Conservation (phyloP, 2,329 filamentous ascomycete genomes). For the Purpureocillium lavendulum region DNA sequence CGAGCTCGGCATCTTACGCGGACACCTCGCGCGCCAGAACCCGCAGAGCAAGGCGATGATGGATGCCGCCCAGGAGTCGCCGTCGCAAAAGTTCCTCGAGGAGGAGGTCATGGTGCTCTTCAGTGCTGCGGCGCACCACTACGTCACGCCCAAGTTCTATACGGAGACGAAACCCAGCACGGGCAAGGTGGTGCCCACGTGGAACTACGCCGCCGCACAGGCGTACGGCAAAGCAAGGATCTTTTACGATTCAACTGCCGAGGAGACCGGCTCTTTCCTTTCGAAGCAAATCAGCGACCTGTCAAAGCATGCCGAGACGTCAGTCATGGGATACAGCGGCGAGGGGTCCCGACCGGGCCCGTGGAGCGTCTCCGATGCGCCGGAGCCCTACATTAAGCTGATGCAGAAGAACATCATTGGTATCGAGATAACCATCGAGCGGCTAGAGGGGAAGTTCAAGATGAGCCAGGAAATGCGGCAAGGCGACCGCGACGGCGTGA, state of each 20-base stretch:
- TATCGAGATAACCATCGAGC: slow-evolving; percentile 46
- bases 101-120: slow-evolving; percentile 57
- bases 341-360: slow-evolving; percentile 15
- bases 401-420: slow-evolving; percentile 52
- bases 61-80: slow-evolving; percentile 26
- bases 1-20: slow-evolving; percentile 38
- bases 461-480: slow-evolving; percentile 53
- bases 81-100: slow-evolving; percentile 16
- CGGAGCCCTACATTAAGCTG: slow-evolving; percentile 40
- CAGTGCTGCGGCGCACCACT: slow-evolving; percentile 48
- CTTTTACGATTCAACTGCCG: slow-evolving; percentile 38
- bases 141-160: slow-evolving; percentile 63
- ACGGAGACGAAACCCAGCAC: slow-evolving; percentile 53
- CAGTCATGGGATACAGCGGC: slow-evolving; percentile 25
- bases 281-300: neutral
- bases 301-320: too few species aligned
- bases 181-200: slow-evolving; percentile 56
- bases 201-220: slow-evolving; percentile 61
- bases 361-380: slow-evolving; percentile 52
- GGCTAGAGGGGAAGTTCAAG: slow-evolving; percentile 54
- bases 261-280: slow-evolving; percentile 38
- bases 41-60: slow-evolving; percentile 57
- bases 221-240: slow-evolving; percentile 50
- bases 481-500: slow-evolving; percentile 47
- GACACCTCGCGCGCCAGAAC: slow-evolving; percentile 54